Evolutionary conservation across 805 yeast species (phyloP).

Genomic region (Tetrapisispora fleetii): DNA sequence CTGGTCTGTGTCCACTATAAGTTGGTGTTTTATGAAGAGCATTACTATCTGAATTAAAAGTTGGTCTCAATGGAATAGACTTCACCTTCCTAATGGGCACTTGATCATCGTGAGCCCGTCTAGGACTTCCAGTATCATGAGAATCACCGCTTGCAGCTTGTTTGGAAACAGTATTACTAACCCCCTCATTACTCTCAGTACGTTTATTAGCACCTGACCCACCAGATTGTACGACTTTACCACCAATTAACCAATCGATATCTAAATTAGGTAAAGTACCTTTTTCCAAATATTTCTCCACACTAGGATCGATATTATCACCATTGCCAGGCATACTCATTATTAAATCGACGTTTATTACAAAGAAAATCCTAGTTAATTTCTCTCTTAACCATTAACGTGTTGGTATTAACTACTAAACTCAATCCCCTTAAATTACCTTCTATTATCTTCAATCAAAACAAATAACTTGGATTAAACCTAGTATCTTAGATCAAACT

Average conservation of each 20-base stretch:
- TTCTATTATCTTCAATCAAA: too few species aligned
- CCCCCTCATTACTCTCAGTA: not conserved
- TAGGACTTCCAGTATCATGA: not conserved
- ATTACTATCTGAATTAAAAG: conserved; percentile 1
- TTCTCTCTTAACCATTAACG: too few species aligned
- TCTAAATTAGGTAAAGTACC: conserved; percentile 18
- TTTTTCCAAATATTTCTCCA: conserved; percentile 12
- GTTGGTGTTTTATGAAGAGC: not conserved
- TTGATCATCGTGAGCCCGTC: not conserved
- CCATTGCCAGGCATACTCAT: not conserved
- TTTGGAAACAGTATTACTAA: not conserved
- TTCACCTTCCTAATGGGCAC: conserved; percentile 21
- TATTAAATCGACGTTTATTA: not conserved
- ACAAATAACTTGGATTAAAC: too few species aligned
- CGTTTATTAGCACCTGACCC: too few species aligned
- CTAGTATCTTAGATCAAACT: too few species aligned
- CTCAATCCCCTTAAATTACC: too few species aligned
- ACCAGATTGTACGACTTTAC: not conserved
- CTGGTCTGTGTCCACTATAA: not conserved
- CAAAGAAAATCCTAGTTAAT: too few species aligned
- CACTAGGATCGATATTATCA: not conserved
- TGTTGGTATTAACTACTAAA: too few species aligned
- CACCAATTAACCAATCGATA: conserved; percentile 25
- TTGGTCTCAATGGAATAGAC: conserved; percentile 22
- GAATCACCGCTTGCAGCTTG: not conserved